phyloP scores from a whole-genome alignment of 1,284 basidiomycete genomes.

The Leccinum pachyderme region DNA sequence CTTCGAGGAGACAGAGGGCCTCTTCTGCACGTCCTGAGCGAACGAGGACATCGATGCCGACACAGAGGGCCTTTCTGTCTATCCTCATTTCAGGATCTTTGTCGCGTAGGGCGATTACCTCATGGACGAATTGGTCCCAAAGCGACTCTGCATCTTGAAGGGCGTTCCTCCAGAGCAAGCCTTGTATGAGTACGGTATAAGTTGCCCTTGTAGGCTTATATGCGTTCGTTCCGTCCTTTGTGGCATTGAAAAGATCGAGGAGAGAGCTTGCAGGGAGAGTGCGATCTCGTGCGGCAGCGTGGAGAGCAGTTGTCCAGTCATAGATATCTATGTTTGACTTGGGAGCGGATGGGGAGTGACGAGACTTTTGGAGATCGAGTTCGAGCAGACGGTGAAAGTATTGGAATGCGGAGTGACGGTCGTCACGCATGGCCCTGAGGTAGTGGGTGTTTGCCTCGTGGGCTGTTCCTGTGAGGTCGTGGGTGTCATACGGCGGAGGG shows the following conservation, averaged over 20 bases:
- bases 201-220: slow-evolving; percentile 42
- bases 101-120: slow-evolving; percentile 23
- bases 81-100: slow-evolving; percentile 28
- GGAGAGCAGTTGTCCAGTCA: slow-evolving; percentile 36
- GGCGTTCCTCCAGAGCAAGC: slow-evolving; percentile 41
- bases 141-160: slow-evolving; percentile 39
- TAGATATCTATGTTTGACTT: slow-evolving; percentile 33
- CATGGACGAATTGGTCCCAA: slow-evolving; percentile 42
- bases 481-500: slow-evolving; percentile 25
- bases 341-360: not conserved
- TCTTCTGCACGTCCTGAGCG: slow-evolving; percentile 41
- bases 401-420: slow-evolving; percentile 45
- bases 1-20: slow-evolving; percentile 51
- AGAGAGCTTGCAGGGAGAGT: slow-evolving; percentile 34
- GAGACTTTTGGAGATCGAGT: slow-evolving; percentile 19
- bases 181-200: slow-evolving; percentile 52
- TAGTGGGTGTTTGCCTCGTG: slow-evolving; percentile 39
- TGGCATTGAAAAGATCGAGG: slow-evolving; percentile 38
- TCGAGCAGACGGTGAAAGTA: slow-evolving; percentile 40
- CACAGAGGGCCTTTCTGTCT: slow-evolving; percentile 47
- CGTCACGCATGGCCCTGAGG: slow-evolving; percentile 32
- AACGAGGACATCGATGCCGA: slow-evolving; percentile 52
- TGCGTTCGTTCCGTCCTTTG: slow-evolving; percentile 21
- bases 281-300: slow-evolving; percentile 33
- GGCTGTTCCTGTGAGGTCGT: slow-evolving; percentile 19